Conservation (phyloP, 441 rosid species). For the Corymbia calophylla region DNA sequence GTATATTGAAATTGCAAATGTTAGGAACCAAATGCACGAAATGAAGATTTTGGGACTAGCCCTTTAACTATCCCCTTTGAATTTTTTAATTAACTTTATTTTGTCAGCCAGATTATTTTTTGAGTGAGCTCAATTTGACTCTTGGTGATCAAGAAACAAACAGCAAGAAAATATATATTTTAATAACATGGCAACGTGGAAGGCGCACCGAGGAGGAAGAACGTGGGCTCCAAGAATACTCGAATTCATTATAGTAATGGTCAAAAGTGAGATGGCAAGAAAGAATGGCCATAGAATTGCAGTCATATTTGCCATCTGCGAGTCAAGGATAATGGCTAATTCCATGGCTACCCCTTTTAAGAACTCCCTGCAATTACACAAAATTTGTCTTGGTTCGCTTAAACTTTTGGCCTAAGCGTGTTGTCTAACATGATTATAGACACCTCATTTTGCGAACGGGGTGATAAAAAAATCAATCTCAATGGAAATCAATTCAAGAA, state of each 20-base stretch:
- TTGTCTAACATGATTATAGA: neutral
- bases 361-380: neutral
- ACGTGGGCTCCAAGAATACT: neutral
- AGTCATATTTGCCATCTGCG: neutral
- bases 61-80: neutral
- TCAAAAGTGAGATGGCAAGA: neutral
- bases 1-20: fast-evolving
- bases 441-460: neutral
- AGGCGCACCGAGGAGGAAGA: neutral
- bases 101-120: neutral
- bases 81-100: neutral
- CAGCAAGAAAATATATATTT: neutral
- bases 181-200: neutral
- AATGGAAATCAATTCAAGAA: too few species aligned
- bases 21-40: fast-evolving
- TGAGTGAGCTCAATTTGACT: neutral
- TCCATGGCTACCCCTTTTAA: neutral
- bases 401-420: neutral
- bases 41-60: neutral
- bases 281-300: neutral
- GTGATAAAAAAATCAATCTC: neutral
- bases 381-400: neutral
- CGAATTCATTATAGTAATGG: neutral
- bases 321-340: neutral
- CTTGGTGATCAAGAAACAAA: neutral